Evolutionary conservation across 1,284 basidiomycete species (phyloP), one percentile per base, ranked within the genome.

Genomic region (Exobasidium cylindrosporum): DNA sequence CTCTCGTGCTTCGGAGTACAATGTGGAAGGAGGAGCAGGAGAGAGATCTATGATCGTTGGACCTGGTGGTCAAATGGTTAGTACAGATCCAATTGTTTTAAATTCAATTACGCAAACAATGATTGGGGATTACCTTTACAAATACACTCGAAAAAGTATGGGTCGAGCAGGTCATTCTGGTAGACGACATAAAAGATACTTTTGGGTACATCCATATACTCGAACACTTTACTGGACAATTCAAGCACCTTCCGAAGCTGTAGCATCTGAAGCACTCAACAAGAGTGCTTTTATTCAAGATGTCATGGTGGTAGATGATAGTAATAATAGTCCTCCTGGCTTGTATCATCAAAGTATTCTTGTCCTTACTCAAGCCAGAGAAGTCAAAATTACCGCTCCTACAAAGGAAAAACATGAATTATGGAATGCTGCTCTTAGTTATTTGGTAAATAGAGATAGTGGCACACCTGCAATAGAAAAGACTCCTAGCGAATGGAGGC

Each of bases 191-290:
- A 88, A 87, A 80, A 86, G 96, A 43, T 99, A 96, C 88, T 97
- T 98, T 85, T 98, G 96, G 94, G 88, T 99, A 14, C 95, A 98
- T 82, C 96, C 96, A 28, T 99, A 98, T 80, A 98, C 93, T 56
- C 92, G 92, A 83, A 97, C 92, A 7, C 80, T 99, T 62, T 97
- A 97, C 82, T 99, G 96, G 96, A 94, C 92, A 72, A 87, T 90
- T 30, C 87, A 88, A 31, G 95, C 97, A 82, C 96, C 95, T 32
- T 92, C 92, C 32, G 90, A 90, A 43, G 87, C 86, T 40, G 88
- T 87, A 66, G 89, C 91, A 5, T 87, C 88, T 2, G 94, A 97
- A 82, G 92, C 91, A 17, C 94, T 88, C 77, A 91, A 93, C 35
- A 98, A 98, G 87, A 95, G 91, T 80, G 95, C 94, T n/a, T 95